A percentile compares a stretch with the other conserved stretches of the same genome.
Conservation (phyloP, 257 asterid species). For the Catharanthus roseus region DNA sequence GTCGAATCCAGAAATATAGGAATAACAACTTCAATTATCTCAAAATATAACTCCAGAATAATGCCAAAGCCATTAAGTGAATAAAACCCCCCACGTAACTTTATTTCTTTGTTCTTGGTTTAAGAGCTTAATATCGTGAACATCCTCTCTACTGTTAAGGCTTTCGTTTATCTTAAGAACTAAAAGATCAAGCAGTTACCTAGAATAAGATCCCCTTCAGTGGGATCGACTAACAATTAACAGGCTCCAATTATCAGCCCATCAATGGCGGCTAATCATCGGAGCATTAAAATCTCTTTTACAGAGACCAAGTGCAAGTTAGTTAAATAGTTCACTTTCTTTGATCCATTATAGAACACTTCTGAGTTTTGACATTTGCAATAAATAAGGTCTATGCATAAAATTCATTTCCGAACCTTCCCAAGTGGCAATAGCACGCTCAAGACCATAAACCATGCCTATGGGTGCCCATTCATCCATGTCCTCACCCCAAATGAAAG, state of each 20-base stretch:
- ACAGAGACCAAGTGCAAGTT: background rate
- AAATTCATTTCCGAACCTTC: conserved; percentile 59
- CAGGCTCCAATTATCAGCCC: background rate
- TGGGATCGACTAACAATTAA: background rate
- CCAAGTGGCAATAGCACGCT: conserved; percentile 95
- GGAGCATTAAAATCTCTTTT: background rate
- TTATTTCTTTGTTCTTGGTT: background rate
- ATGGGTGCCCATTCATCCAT: conserved; percentile 99
- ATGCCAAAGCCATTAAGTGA: background rate
- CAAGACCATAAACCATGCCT: conserved; percentile 86
- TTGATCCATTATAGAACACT: background rate
- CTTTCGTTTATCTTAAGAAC: background rate
- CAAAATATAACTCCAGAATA: background rate
- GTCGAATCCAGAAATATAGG: background rate
- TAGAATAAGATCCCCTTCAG: background rate
- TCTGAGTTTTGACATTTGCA: background rate
- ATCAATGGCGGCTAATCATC: background rate
- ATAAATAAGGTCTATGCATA: background rate
- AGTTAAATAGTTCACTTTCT: background rate
- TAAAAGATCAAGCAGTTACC: background rate
- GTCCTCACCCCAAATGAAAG: conserved; percentile 94
- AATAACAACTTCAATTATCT: background rate
- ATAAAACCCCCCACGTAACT: background rate
- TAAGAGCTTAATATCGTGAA: conserved; percentile 1
- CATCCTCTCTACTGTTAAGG: background rate